phyloP scores from a whole-genome alignment of 2,329 filamentous ascomycete species.

The Fusarium udum region DNA sequence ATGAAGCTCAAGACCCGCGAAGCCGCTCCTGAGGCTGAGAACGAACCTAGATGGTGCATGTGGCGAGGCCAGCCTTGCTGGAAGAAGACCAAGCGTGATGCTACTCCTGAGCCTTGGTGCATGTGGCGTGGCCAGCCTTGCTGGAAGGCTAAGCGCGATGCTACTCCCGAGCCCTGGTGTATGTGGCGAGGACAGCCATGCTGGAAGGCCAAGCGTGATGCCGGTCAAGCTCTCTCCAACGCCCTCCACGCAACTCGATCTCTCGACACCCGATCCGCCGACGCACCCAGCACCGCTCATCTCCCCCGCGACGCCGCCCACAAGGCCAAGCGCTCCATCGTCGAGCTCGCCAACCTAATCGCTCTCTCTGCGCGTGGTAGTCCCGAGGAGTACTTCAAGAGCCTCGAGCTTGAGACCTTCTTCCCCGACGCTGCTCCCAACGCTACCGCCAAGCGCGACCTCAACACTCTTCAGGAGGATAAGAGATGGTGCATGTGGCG shows the following conservation, averaged over 20 bases:
- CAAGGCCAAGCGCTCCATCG: slow-evolving; percentile 51
- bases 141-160: slow-evolving; percentile 29
- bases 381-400: slow-evolving; percentile 46
- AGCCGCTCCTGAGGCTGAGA: not conserved
- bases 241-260: slow-evolving; percentile 40
- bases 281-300: slow-evolving; percentile 35
- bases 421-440: slow-evolving; percentile 43
- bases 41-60: slow-evolving; percentile 46
- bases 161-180: slow-evolving; percentile 47
- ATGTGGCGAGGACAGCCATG: slow-evolving; percentile 53
- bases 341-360: slow-evolving; percentile 51
- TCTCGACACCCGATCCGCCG: slow-evolving; percentile 41
- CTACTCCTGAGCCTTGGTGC: slow-evolving; percentile 33
- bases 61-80: slow-evolving; percentile 45
- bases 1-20: not conserved
- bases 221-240: slow-evolving; percentile 47
- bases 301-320: slow-evolving; percentile 47
- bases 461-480: slow-evolving; percentile 40
- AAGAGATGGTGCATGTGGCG: slow-evolving; percentile 43
- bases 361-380: slow-evolving; percentile 45
- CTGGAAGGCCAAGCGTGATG: slow-evolving; percentile 54
- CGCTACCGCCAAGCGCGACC: slow-evolving; percentile 29
- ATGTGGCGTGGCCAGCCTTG: slow-evolving; percentile 20
- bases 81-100: slow-evolving; percentile 30
- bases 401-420: slow-evolving; percentile 43